phyloP scores from a whole-genome alignment of 2,329 filamentous ascomycete genomes.

The Pseudogymnoascus sp. region DNA sequence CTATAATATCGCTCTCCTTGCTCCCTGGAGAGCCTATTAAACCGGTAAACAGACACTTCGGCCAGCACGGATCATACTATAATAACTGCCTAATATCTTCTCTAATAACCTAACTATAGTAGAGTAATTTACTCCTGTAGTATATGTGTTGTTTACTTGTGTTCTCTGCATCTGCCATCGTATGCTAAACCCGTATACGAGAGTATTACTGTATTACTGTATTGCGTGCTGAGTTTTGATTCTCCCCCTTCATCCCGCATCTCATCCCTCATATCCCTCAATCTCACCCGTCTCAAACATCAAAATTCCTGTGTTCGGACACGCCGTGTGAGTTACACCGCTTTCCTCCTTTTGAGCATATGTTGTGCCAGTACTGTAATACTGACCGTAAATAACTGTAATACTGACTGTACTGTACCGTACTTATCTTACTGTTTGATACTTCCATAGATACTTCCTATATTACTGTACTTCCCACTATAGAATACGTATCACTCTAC shows the following conservation, averaged over 20 bases:
- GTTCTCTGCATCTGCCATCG: background rate
- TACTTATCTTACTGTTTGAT: background rate
- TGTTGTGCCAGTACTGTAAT: background rate
- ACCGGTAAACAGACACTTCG: background rate
- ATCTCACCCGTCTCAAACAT: conserved; percentile 2
- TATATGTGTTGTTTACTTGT: background rate
- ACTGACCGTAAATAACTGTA: background rate
- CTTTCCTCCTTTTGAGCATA: background rate
- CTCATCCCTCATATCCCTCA: background rate
- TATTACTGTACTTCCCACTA: background rate
- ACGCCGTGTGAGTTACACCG: background rate
- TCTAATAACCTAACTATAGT: background rate
- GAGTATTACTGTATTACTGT: too few species aligned
- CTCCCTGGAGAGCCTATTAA: background rate
- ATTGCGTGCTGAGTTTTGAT: background rate
- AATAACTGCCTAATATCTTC: background rate
- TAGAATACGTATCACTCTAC: background rate
- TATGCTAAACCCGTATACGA: too few species aligned
- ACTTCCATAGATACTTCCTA: background rate
- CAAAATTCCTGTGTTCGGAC: background rate
- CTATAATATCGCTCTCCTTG: background rate
- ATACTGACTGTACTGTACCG: background rate
- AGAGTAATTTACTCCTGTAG: background rate
- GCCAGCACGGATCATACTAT: background rate
- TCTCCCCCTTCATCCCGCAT: background rate